These are phyloP conservation scores for Purshia tridentata DNA, from an alignment of 306 rosid species.

Conservation along the genomic window DNA sequence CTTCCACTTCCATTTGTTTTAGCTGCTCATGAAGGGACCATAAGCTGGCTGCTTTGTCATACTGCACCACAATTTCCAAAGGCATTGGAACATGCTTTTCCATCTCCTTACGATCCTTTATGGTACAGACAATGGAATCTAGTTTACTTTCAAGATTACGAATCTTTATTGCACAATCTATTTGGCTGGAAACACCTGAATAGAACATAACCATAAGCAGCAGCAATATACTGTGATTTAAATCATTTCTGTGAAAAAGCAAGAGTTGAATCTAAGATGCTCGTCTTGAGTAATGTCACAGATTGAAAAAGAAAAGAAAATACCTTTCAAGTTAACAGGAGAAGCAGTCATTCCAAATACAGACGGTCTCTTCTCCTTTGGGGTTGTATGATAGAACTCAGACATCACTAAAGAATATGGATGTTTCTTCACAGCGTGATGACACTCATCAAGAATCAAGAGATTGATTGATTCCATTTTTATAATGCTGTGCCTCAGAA, in stretches of 20 bases:
- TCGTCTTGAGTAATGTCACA: neutral
- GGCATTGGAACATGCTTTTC: constrained; percentile 99
- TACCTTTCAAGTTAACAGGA: constrained; percentile 96
- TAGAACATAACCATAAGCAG: constrained; percentile 34
- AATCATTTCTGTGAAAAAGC: neutral
- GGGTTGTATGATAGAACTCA: constrained; percentile 93
- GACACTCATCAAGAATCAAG: constrained; percentile 93
- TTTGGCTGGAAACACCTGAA: constrained; percentile 96
- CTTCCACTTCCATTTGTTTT: constrained; percentile 93
- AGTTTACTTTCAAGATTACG: constrained; percentile 98
- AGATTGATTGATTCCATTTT: constrained; percentile 91
- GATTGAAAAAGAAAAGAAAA: constrained; percentile 8
- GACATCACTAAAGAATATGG: constrained; percentile 99
- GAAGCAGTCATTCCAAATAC: constrained; percentile 99
- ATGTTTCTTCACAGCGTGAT: constrained; percentile 98
- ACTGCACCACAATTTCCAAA: constrained; percentile 84
- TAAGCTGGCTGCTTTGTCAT: constrained; percentile 92
- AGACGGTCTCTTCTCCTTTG: constrained; percentile 84
- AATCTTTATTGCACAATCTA: constrained; percentile 97
- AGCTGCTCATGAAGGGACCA: constrained; percentile 95
- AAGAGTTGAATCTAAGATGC: neutral
- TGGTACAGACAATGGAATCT: constrained; percentile 92
- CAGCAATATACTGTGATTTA: neutral
- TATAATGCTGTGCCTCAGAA: constrained; percentile 95
- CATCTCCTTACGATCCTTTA: constrained; percentile 95